Percentiles rank a stretch among this genome's conserved stretches.
Evolutionary conservation across 352 stramenopile species (phyloP).

Genomic region (Elongisporangium undulatum): DNA sequence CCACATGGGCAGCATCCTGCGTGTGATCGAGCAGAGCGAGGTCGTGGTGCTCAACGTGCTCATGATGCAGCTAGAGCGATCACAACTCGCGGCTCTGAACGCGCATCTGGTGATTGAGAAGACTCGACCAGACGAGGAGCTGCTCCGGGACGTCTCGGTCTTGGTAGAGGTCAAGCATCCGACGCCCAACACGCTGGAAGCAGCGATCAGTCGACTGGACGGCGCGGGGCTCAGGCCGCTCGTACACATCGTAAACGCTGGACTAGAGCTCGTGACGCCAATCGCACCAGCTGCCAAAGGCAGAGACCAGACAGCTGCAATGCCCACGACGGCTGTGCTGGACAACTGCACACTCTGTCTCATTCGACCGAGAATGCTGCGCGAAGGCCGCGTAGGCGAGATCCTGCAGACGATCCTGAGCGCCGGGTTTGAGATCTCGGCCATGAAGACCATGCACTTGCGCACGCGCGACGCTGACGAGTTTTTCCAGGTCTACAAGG

Average conservation of each 20-base stretch:
- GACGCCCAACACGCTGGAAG: conserved; percentile 20
- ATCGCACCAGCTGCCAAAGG: background rate
- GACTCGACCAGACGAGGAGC: conserved; percentile 14
- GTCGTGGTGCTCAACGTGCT: conserved; percentile 30
- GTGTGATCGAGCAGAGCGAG: conserved; percentile 33
- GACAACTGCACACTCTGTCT: conserved; percentile 67
- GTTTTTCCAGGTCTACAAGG: conserved; percentile 90
- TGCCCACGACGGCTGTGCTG: conserved; percentile 48
- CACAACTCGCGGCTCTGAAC: conserved; percentile 24
- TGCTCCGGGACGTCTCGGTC: conserved; percentile 45
- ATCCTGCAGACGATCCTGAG: conserved; percentile 80
- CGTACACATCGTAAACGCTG: conserved; percentile 17
- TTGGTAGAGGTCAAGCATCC: conserved; percentile 39
- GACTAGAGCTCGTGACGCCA: conserved; percentile 11
- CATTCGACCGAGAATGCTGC: conserved; percentile 51
- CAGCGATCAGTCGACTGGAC: conserved; percentile 15
- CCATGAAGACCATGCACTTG: conserved; percentile 82
- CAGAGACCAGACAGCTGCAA: background rate
- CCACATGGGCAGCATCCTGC: conserved; percentile 41
- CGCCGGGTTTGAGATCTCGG: conserved; percentile 87
- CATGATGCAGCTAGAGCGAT: conserved; percentile 43
- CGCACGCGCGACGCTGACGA: conserved; percentile 77
- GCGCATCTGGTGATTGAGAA: conserved; percentile 6
- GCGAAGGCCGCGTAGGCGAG: conserved; percentile 54
- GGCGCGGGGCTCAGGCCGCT: conserved; percentile 8